These are phyloP conservation scores for Rhynchosporium graminicola DNA, from an alignment of 2,329 filamentous ascomycete genomes.

Conservation along the genomic window DNA sequence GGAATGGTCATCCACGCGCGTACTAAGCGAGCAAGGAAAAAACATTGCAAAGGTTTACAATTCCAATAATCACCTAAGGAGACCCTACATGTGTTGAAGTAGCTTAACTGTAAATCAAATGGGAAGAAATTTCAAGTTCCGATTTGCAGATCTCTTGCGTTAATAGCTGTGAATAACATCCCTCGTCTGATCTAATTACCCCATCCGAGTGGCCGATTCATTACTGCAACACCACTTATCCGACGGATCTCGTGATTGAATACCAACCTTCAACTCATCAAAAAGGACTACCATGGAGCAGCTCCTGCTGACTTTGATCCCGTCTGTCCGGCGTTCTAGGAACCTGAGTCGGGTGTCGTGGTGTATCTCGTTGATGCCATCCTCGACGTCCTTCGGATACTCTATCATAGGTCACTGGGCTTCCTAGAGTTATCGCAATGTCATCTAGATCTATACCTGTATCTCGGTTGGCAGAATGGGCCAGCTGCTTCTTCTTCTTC, in stretches of 20 bases:
- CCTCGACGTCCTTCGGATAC: constrained; percentile 1
- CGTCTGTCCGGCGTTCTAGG: background rate
- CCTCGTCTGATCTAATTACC: too few species aligned
- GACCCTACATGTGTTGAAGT: too few species aligned
- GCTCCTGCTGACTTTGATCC: background rate
- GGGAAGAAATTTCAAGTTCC: too few species aligned
- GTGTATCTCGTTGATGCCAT: background rate
- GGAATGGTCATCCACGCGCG: too few species aligned
- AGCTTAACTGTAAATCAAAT: too few species aligned
- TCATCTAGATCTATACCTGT: background rate
- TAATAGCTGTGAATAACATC: too few species aligned
- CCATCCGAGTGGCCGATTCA: background rate
- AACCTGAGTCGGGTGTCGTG: background rate
- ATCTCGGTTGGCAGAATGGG: background rate
- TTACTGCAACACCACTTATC: background rate
- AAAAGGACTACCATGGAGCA: constrained; percentile 1
- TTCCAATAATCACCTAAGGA: too few species aligned
- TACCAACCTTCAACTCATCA: background rate
- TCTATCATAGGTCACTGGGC: constrained; percentile 7
- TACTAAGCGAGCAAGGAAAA: too few species aligned
- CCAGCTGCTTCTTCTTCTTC: background rate
- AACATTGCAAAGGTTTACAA: too few species aligned
- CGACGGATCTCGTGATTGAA: background rate
- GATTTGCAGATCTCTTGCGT: too few species aligned
- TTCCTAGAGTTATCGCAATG: constrained; percentile 1